phyloP scores from a whole-genome alignment of 116 monocot species.

The Trichopus zeylanicus region DNA sequence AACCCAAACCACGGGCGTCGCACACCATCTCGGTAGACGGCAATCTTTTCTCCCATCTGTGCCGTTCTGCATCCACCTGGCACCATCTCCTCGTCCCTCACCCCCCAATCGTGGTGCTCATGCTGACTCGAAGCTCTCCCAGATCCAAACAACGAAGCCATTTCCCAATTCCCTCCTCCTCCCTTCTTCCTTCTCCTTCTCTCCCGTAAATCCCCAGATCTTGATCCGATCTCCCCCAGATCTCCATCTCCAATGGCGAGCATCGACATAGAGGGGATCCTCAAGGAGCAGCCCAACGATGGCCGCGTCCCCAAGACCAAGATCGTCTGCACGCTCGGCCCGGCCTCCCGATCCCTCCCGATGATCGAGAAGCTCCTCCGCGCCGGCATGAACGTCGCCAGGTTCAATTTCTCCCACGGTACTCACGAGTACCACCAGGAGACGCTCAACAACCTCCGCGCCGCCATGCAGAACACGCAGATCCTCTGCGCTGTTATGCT shows the following conservation, averaged over 20 bases:
- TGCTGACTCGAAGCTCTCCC: no score
- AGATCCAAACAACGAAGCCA: no score
- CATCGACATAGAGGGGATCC: constrained; percentile 40
- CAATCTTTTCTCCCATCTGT: no score
- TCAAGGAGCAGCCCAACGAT: constrained; percentile 24
- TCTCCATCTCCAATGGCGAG: constrained; percentile 21
- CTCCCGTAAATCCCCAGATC: background rate
- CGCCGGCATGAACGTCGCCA: constrained; percentile 89
- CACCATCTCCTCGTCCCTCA: no score
- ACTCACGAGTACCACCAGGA: constrained; percentile 88
- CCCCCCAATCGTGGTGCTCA: no score
- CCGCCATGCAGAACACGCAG: constrained; percentile 71
- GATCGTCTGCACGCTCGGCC: constrained; percentile 93
- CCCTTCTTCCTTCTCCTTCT: background rate
- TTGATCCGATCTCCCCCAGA: background rate
- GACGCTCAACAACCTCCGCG: constrained; percentile 70
- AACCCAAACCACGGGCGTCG: no score
- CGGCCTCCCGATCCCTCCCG: constrained; percentile 66
- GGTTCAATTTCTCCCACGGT: constrained; percentile 94
- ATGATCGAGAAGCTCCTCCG: constrained; percentile 84
- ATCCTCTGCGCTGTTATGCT: constrained; percentile 93
- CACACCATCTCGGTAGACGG: no score
- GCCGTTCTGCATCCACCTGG: no score
- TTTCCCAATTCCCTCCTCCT: background rate
- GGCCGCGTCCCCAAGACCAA: constrained; percentile 60